These are phyloP conservation scores for Lactifluus piperatus DNA, from an alignment of 768 basidiomycete species.

Conservation along the genomic window DNA sequence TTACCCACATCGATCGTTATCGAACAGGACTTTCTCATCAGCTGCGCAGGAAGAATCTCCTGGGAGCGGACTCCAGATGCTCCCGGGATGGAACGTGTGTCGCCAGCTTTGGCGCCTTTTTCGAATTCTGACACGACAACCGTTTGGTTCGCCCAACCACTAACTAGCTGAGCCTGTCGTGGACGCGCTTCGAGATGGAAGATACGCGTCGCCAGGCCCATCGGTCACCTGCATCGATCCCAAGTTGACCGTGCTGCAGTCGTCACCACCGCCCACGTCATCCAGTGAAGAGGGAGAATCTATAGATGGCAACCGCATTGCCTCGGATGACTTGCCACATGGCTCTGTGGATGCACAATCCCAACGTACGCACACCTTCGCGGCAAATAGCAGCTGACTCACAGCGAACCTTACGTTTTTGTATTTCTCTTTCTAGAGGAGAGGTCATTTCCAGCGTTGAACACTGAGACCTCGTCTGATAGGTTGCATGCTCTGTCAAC, in stretches of 20 bases:
- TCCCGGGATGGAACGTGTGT: slow-evolving; percentile 4
- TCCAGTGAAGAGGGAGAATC: neutral
- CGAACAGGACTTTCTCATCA: neutral
- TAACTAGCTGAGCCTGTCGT: neutral
- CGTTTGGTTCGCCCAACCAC: too few species aligned
- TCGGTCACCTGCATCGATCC: slow-evolving; percentile 10
- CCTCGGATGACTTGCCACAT: neutral
- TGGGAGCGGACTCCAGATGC: neutral
- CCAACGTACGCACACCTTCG: neutral
- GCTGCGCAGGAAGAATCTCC: neutral
- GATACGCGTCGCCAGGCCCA: slow-evolving; percentile 2
- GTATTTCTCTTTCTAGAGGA: neutral
- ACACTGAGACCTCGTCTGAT: neutral
- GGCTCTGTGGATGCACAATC: neutral
- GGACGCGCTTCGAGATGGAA: neutral
- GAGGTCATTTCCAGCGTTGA: neutral
- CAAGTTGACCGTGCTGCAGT: slow-evolving; percentile 4
- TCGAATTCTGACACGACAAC: neutral
- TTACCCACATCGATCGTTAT: neutral
- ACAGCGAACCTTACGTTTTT: neutral
- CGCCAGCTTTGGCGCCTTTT: neutral
- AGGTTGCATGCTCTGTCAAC: neutral
- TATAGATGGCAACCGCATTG: neutral
- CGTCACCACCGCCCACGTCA: slow-evolving; percentile 1
- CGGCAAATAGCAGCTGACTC: neutral